phyloP scores from a whole-genome alignment of 2,329 filamentous ascomycete species.

The Parastagonospora avenae region DNA sequence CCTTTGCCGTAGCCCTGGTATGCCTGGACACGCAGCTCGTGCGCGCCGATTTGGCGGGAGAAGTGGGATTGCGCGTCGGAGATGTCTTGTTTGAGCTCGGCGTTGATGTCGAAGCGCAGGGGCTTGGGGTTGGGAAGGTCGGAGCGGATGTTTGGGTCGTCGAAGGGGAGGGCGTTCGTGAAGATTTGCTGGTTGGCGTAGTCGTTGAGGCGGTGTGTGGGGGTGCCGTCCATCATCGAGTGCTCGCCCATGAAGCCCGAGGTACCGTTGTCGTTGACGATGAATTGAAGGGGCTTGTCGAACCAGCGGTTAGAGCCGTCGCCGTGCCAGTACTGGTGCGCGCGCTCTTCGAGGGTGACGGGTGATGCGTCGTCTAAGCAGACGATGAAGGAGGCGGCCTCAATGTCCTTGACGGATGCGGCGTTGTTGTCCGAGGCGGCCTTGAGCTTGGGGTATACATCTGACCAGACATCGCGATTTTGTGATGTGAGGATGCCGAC shows the following conservation, averaged over 20 bases:
- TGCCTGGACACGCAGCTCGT: constrained; percentile 90
- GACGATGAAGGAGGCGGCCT: constrained; percentile 87
- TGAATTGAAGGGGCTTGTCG: constrained; percentile 98
- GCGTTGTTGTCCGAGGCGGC: constrained; percentile 76
- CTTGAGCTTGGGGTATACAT: constrained; percentile 69
- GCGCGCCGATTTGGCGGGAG: constrained; percentile 76
- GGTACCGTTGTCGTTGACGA: constrained; percentile 96
- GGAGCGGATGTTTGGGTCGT: constrained; percentile 76
- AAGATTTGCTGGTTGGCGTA: constrained; percentile 91
- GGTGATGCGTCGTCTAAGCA: constrained; percentile 92
- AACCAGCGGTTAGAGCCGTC: constrained; percentile 96
- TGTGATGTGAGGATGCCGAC: constrained; percentile 87
- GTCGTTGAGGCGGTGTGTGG: constrained; percentile 96
- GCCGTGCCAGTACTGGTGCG: constrained; percentile 97
- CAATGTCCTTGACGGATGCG: constrained; percentile 76
- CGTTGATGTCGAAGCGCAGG: constrained; percentile 78
- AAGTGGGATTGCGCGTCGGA: constrained; percentile 81
- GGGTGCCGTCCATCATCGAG: constrained; percentile 99
- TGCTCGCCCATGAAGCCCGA: constrained; percentile 98
- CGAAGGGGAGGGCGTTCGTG: constrained; percentile 91
- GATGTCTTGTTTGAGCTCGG: constrained; percentile 77
- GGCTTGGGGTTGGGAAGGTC: constrained; percentile 80
- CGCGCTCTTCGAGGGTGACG: constrained; percentile 92
- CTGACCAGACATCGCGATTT: constrained; percentile 92
- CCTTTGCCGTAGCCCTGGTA: constrained; percentile 99